phyloP scores from a whole-genome alignment of 1,284 basidiomycete species.

The Ceratobasidium sp. region DNA sequence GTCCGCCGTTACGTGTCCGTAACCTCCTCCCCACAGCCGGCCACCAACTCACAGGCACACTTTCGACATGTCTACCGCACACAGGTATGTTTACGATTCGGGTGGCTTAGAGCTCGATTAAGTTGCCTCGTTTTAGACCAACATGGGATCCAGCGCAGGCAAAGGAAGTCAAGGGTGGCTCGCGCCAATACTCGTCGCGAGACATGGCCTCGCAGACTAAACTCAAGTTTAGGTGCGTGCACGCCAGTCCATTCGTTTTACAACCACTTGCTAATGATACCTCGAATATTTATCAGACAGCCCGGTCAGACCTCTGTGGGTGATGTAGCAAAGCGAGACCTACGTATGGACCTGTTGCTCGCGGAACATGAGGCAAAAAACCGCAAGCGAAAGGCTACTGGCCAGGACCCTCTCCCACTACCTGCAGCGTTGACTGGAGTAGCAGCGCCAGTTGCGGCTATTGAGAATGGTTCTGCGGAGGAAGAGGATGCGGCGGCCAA shows the following conservation, averaged over 20 bases:
- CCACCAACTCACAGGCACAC: conserved; percentile 24
- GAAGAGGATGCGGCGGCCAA: conserved; percentile 75
- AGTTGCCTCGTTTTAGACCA: conserved; percentile 59
- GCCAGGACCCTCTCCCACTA: conserved; percentile 59
- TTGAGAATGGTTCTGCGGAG: conserved; percentile 58
- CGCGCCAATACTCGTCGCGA: conserved; percentile 86
- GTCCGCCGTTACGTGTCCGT: conserved; percentile 14
- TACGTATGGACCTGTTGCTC: conserved; percentile 80
- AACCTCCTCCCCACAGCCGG: conserved; percentile 7
- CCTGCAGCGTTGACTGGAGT: conserved; percentile 53
- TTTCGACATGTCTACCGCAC: conserved; percentile 78
- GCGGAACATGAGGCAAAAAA: conserved; percentile 87
- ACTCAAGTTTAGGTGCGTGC: conserved; percentile 87
- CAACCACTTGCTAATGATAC: background rate
- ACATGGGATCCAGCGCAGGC: conserved; percentile 91
- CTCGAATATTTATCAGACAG: conserved; percentile 64
- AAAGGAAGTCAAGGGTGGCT: conserved; percentile 86
- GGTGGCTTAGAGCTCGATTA: background rate
- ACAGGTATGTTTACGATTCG: conserved; percentile 55
- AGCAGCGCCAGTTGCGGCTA: conserved; percentile 60
- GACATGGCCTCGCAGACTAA: conserved; percentile 95
- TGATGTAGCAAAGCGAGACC: conserved; percentile 82
- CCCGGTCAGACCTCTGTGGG: conserved; percentile 80
- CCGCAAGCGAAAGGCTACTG: conserved; percentile 90
- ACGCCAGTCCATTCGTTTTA: background rate